Base-by-base conservation (phyloP, 1,284 basidiomycete species). In the Stygiomarasmius scandens region DNA sequence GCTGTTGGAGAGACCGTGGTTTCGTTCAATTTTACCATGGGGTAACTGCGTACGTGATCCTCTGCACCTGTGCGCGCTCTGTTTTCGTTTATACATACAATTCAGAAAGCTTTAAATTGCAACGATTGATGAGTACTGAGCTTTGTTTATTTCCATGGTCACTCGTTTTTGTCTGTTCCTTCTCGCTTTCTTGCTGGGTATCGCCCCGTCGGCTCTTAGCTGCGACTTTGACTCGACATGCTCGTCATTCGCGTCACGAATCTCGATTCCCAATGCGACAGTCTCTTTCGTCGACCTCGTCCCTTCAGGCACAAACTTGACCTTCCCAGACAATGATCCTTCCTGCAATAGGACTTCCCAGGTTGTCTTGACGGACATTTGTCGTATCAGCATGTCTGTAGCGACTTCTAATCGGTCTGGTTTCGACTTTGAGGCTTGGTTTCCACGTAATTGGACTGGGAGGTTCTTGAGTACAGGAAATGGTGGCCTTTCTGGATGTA, bases 381-480 rank as follows among this genome's bases (percentile, higher is more conserved):
- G 58, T 25, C 53, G 58, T 5, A 38, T 59, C 16, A 20, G 32
- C 2, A 6, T 59, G n/a, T 34, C 48, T 46, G 48, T 55, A 8
- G 20, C 14, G 8, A 59, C 58, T 34, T 55, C 58, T 12, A 34
- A 25, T 16, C 20, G 22, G 19, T 59, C 58, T 16, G 49, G 53
- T 9, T 25, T 52, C 12, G 34, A 51, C 16, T 23, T 59, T 46
- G 58, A 59, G 36, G 49, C 54, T 1, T 59, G 58, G 58, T 49
- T 59, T 9, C 58, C 58, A 16, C 19, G 47, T 12, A 59, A 50
- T 12, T 59, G 58, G 58, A 45, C 54, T 10, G 58, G 58, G 22
- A 29, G 54, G 10, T 52, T 59, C 19, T 36, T 59, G 43, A 54
- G 48, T 27, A 59, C 58, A 10, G 58, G 58, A 5, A 59, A 59